These are phyloP conservation scores for Ramularia endophylla DNA, from an alignment of 2,329 filamentous ascomycete species.

Conservation along the genomic window DNA sequence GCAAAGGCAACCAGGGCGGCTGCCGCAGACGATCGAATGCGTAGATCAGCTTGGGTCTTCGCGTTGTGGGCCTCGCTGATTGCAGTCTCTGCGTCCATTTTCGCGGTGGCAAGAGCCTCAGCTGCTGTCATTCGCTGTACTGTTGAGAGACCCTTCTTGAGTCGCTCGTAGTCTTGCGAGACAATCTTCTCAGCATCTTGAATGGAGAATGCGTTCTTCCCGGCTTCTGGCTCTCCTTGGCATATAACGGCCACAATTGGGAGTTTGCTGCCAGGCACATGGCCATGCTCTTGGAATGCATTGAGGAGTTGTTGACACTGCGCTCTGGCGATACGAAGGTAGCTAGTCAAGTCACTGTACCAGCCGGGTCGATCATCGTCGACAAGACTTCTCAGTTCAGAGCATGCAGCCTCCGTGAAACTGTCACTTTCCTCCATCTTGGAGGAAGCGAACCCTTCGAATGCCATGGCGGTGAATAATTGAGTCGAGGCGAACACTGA, in stretches of 20 bases:
- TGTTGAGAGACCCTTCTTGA: conserved; percentile 84
- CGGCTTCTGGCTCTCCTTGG: conserved; percentile 86
- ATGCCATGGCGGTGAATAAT: conserved; percentile 71
- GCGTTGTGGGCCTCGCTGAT: conserved; percentile 73
- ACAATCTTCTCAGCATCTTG: conserved; percentile 83
- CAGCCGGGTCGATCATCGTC: conserved; percentile 73
- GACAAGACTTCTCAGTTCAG: conserved; percentile 65
- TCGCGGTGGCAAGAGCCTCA: conserved; percentile 72
- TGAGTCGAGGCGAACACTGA: conserved; percentile 81
- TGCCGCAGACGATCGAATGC: conserved; percentile 79
- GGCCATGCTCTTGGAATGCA: conserved; percentile 85
- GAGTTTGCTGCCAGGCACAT: conserved; percentile 67
- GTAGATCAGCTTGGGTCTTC: conserved; percentile 76
- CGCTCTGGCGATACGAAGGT: conserved; percentile 79
- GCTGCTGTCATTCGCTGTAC: conserved; percentile 80
- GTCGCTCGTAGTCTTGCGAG: conserved; percentile 73
- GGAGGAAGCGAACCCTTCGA: conserved; percentile 78
- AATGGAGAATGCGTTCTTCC: conserved; percentile 87
- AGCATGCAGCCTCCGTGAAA: conserved; percentile 55
- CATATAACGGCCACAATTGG: conserved; percentile 84
- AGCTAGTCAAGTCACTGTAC: conserved; percentile 87
- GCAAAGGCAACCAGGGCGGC: conserved; percentile 84
- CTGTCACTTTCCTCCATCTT: conserved; percentile 35
- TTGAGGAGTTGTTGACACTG: conserved; percentile 88
- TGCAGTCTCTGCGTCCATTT: conserved; percentile 60